Conservation (phyloP, 169 alveolate genomes). For the Neospora caninum region DNA sequence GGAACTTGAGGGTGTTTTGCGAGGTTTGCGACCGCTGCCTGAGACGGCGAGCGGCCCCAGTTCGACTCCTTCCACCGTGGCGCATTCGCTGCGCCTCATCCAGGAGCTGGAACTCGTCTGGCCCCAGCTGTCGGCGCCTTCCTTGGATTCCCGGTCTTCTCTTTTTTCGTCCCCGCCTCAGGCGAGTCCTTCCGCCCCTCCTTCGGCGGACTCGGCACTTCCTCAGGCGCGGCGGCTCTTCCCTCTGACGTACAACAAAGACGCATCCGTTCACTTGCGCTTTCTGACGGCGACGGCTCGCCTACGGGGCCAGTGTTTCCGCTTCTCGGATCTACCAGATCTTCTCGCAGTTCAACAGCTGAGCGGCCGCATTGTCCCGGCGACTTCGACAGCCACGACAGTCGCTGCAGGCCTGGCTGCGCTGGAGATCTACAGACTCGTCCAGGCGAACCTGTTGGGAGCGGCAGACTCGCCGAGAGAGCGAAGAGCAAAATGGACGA, state of each 20-base stretch:
- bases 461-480: neutral
- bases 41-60: no score
- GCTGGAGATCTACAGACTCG: constrained; percentile 63
- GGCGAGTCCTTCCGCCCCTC: neutral
- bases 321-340: constrained; percentile 46
- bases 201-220: neutral
- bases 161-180: no score
- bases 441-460: constrained; percentile 36
- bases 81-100: no score
- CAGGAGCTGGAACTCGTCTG: no score
- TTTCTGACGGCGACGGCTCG: constrained; percentile 62
- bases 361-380: constrained; percentile 64
- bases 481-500: neutral
- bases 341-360: constrained; percentile 63
- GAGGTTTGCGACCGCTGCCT: no score
- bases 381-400: constrained; percentile 68
- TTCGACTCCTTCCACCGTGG: no score
- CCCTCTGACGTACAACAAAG: constrained; percentile 27
- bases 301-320: constrained; percentile 59
- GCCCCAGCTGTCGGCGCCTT: no score
- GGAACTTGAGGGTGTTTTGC: no score
- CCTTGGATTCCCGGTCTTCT: no score
- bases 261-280: constrained; percentile 46
- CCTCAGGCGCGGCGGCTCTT: neutral
- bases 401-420: constrained; percentile 66